These are phyloP conservation scores for Dothiorella sarmentorum DNA, from an alignment of 2,329 filamentous ascomycete genomes.

Conservation along the genomic window DNA sequence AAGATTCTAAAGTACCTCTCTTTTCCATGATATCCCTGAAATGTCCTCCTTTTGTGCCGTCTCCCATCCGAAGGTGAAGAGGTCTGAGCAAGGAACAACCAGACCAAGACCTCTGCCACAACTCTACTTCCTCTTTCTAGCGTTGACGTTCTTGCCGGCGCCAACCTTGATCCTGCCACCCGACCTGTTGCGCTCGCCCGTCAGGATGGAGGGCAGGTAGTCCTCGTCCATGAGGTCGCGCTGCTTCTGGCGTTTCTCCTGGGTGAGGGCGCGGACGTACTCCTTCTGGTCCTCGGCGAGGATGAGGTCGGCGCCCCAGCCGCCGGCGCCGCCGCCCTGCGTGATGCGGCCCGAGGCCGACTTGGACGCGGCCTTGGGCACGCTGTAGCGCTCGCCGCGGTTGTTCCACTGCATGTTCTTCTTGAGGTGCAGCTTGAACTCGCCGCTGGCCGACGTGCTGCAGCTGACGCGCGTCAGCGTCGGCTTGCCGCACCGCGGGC, in stretches of 20 bases:
- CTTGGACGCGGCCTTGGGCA: slow-evolving; percentile 85
- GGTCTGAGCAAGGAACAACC: no score
- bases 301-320: slow-evolving; percentile 82
- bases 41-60: no score
- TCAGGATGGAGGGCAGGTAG: slow-evolving; percentile 80
- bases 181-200: slow-evolving; percentile 65
- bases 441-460: slow-evolving; percentile 74
- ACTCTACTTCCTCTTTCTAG: slow-evolving; percentile 51
- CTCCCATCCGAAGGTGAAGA: no score
- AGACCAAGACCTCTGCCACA: not conserved
- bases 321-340: slow-evolving; percentile 68
- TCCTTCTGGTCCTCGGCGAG: slow-evolving; percentile 96
- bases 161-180: slow-evolving; percentile 74
- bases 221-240: slow-evolving; percentile 94
- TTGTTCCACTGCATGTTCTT: slow-evolving; percentile 96
- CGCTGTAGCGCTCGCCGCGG: slow-evolving; percentile 84
- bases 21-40: no score
- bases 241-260: slow-evolving; percentile 64
- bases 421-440: slow-evolving; percentile 83
- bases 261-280: slow-evolving; percentile 62
- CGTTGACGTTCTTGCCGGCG: slow-evolving; percentile 82
- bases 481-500: slow-evolving; percentile 81
- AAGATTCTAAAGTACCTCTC: no score
- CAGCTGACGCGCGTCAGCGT: slow-evolving; percentile 83
- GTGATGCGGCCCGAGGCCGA: slow-evolving; percentile 71